Base-by-base conservation (phyloP, 2,329 filamentous ascomycete species). In the Emmonsiellopsis sp. region DNA sequence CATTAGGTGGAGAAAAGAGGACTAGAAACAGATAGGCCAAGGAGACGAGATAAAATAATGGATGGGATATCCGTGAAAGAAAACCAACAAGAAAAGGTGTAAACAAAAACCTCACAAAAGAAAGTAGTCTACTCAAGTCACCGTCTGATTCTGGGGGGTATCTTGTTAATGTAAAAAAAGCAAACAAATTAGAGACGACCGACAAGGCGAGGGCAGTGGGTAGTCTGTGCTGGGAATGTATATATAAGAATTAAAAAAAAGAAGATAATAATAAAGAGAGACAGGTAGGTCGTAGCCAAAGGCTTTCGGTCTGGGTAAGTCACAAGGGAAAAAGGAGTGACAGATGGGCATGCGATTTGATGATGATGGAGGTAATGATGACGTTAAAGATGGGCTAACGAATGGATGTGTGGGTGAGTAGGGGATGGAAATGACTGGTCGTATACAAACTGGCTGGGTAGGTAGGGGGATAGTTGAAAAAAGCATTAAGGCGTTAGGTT, bases 141-240 rank as follows among this genome's bases (percentile, higher is more conserved):
- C 34, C 16, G 46, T 49, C 46, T 38, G 46, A 38, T 49, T 40
- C 46, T 49, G 11, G 16, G 46, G 46, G 46, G 46, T 49, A 49
- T 49, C 46, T 49, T 49, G 16, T 40, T n/a, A 26, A 40, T 15
- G 16, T 8, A 15, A n/a, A n/a, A n/a, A n/a, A 42, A 42, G 15
- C 11, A 42, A 16, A n/a, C 13, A 15, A 15, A 26, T 26, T 15
- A 16, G n/a, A 42, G 7, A 15, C 15, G 34, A 49, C 37, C 10
- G 46, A 13, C 26, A 20, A 48, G 38, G 32, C n/a, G 4, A 34
- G 8, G 32, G 10, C n/a, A 10, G 31, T 6, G 16, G 31, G 9
- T 3, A 15, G 34, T 40, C 15, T 49, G 30, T 48, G 10, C 26
- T 26, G 46, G 38, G 16, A 26, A 49, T 40, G 30, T 49, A 40